phyloP scores from a whole-genome alignment of 352 stramenopile genomes.

The Paralagenidium karlingii region DNA sequence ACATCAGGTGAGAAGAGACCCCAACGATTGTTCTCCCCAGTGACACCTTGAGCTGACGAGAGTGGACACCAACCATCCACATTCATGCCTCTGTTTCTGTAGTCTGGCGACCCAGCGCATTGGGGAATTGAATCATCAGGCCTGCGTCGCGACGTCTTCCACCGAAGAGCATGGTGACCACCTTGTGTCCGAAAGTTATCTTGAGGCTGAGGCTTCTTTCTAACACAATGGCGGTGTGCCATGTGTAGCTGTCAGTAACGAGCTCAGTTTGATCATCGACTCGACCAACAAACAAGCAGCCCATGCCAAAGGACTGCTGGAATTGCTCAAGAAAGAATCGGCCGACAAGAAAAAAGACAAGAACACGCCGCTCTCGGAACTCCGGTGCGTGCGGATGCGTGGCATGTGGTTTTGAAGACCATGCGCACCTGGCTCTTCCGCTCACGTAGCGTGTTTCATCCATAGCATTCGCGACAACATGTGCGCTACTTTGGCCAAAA shows the following conservation, averaged over 20 bases:
- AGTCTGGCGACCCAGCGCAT: constrained; percentile 87
- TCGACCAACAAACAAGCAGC: constrained; percentile 87
- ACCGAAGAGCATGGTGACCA: constrained; percentile 72
- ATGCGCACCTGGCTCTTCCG: background rate
- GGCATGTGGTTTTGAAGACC: background rate
- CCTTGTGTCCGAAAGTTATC: background rate
- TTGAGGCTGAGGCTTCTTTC: background rate
- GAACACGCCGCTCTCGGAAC: constrained; percentile 51
- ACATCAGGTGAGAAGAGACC: constrained; percentile 46
- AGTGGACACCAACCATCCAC: too few relatives aligned
- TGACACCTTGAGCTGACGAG: too few relatives aligned
- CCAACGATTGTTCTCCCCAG: background rate
- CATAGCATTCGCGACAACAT: constrained; percentile 94
- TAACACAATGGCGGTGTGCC: background rate
- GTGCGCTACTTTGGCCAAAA: constrained; percentile 93
- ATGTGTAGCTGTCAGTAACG: constrained; percentile 69
- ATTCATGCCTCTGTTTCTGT: background rate
- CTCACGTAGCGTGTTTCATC: constrained; percentile 4
- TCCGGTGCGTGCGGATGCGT: too few relatives aligned
- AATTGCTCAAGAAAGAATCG: constrained; percentile 92
- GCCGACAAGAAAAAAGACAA: constrained; percentile 88
- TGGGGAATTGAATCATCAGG: constrained; percentile 86
- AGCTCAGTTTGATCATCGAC: constrained; percentile 87
- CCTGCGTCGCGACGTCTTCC: constrained; percentile 88
- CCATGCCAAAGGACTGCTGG: constrained; percentile 77